Base-by-base conservation (phyloP, 2,329 filamentous ascomycete genomes). In the Xylaria sp. region DNA sequence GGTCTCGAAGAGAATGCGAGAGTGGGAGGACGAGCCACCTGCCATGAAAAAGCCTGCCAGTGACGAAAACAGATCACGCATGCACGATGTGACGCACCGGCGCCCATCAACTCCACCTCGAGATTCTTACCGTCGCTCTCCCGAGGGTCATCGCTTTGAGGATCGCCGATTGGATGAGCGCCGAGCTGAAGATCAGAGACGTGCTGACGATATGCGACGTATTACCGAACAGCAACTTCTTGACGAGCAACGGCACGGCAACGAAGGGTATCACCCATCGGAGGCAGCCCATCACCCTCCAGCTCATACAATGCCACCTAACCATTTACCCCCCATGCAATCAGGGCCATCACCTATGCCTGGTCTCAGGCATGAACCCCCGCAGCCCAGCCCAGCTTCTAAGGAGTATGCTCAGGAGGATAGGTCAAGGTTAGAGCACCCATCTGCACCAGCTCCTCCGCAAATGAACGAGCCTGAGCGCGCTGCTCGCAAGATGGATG, bases 401-500 rank as follows among this genome's bases (percentile, higher is more conserved):
- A 90, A 88, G 79, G 89, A 83, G 70, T 87, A 83, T 77, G 83
- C 79, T 70, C 79, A 80, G 60, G 88, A 93, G 71, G 91, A 93
- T 68, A 84, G 86, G 12, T 80, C 70, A 32, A 70, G 85, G 60
- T 79, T 83, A 63, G 85, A 87, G 37, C 83, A 84, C 44, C 77
- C 82, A 25, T 77, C 81, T 23, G 78, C 84, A 37, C 81, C 81
- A 3, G 76, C 77, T 47, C 80, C 87, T 32, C 80, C 86, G 1
- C 83, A 86, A 23, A 80, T 85, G 21, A 90, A 90, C 66, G 95
- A 98, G 82, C 93, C 94, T 10, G 90, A 92, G 79, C 84, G 90
- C 62, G 94, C 96, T 40, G 93, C 94, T 23, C 88, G 96, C 25
- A 97, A 97, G 81, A 97, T 99, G 89, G 95, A 98, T 6, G 93